Base-by-base conservation (phyloP, 257 asterid genomes). In the Datura wrightii region DNA sequence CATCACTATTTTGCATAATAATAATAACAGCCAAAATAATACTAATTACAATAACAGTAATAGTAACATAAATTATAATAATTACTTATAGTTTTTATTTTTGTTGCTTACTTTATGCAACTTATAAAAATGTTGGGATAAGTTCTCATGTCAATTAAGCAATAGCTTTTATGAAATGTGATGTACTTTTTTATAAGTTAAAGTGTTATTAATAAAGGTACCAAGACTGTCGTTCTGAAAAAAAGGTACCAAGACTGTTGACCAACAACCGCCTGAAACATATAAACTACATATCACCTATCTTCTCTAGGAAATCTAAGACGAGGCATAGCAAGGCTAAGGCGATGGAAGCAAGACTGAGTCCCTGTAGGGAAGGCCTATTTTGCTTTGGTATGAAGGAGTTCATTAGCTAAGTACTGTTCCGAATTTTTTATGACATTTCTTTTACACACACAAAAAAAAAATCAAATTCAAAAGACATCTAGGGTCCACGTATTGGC, bases 111-210 rank as follows among this genome's bases (percentile, higher is more conserved):
- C 55, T 18, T 70, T 18, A 42, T 70, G 55, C 31, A 70, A 42
- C 46, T 24, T 46, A 50, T n/a, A 24, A 48, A 72, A 72, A n/a
- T 72, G 59, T 19, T 46, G 42, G 42, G 59, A 6, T 72, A 24
- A 3, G 58, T 19, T 19, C 46, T 15, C 41, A 46, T 72, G 80
- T 72, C 80, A 72, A 10, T 72, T 48, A 72, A 19, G 42, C 18
- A 48, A 46, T 44, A 72, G 19, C 80, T n/a, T 72, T 72, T 72
- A 46, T 72, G 58, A 72, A 72, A 11, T n/a, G n/a, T 46, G 58
- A 72, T 72, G 59, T 24, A 24, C 31, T 69, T 39, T 16, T 34
- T 8, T 18, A 66, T 18, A 6, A 66, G 24, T 34, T 69, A 39
- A 37, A 16, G 52, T 69, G 39, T 10, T 69, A 16, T 41, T 69